These are phyloP conservation scores for Pseudocercospora ulei DNA, from an alignment of 2,329 filamentous ascomycete species.

Conservation along the genomic window DNA sequence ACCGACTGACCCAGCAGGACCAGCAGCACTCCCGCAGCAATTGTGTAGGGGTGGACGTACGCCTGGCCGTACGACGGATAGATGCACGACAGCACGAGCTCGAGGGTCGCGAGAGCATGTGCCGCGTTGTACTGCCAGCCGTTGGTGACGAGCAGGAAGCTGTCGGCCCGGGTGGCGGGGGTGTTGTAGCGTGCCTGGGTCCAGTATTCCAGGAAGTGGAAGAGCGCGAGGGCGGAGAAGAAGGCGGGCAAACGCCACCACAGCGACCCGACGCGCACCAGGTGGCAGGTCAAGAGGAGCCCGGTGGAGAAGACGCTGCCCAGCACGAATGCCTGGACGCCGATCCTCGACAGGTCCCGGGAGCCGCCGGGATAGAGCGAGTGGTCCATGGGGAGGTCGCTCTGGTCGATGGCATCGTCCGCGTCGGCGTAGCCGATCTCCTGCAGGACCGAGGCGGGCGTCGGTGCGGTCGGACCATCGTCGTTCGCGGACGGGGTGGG, in stretches of 20 bases:
- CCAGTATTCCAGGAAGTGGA: conserved; percentile 96
- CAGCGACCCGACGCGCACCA: conserved; percentile 21
- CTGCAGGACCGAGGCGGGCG: conserved; percentile 3
- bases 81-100: conserved; percentile 54
- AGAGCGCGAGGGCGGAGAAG: conserved; percentile 57
- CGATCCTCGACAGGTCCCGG: conserved; percentile 42
- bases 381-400: conserved; percentile 24
- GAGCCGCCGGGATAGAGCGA: conserved; percentile 37
- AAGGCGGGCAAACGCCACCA: conserved; percentile 55
- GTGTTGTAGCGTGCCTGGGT: conserved; percentile 80
- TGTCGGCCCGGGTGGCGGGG: conserved; percentile 56
- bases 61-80: conserved; percentile 22
- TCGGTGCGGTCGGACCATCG: neutral
- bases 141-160: conserved; percentile 77
- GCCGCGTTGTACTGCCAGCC: conserved; percentile 76
- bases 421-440: conserved; percentile 8
- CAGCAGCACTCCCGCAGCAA: conserved; percentile 52
- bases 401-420: conserved; percentile 13
- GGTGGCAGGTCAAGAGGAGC: conserved; percentile 27
- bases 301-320: conserved; percentile 36
- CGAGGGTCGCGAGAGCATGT: conserved; percentile 62
- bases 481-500: neutral
- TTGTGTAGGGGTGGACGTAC: conserved; percentile 44
- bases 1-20: conserved; percentile 62
- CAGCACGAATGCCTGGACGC: conserved; percentile 40